phyloP scores from a whole-genome alignment of 2,329 filamentous ascomycete genomes.

The Fragosphaeria purpurea region DNA sequence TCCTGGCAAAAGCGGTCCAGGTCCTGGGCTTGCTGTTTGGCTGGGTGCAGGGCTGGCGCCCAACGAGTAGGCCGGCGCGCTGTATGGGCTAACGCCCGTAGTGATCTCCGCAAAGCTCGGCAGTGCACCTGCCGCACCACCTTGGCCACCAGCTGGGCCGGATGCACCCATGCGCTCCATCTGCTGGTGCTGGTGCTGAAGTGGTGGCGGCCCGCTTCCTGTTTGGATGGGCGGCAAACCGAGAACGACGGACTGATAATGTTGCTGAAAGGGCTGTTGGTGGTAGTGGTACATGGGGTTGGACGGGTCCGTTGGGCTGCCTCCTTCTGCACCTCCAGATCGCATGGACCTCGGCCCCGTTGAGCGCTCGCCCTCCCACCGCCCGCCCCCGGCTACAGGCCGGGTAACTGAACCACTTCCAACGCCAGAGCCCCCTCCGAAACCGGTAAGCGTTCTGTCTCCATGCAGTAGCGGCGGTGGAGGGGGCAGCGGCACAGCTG shows the following conservation, averaged over 20 bases:
- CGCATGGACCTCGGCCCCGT: constrained; percentile 1
- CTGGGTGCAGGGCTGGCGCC: constrained; percentile 28
- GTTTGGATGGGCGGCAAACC: constrained; percentile 45
- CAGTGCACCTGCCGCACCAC: constrained; percentile 26
- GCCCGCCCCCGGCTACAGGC: neutral
- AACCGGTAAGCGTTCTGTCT: constrained; percentile 18
- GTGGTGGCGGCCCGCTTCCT: neutral
- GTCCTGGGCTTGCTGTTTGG: constrained; percentile 32
- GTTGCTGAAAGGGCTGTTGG: constrained; percentile 13
- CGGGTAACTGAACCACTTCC: neutral
- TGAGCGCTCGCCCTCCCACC: constrained; percentile 1
- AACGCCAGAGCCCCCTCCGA: constrained; percentile 15
- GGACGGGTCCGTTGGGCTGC: constrained; percentile 4
- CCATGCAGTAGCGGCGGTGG: constrained; percentile 10
- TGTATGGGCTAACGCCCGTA: constrained; percentile 52
- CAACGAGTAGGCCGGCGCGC: constrained; percentile 43
- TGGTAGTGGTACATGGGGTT: constrained; percentile 19
- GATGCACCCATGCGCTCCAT: constrained; percentile 11
- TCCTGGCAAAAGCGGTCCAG: constrained; percentile 8
- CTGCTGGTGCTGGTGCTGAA: constrained; percentile 5
- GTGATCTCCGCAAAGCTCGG: constrained; percentile 54
- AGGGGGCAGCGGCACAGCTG: constrained; percentile 6
- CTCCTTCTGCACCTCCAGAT: neutral
- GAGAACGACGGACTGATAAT: constrained; percentile 21
- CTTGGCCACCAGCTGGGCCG: no score